Percentiles rank a stretch among this genome's conserved stretches.
These are phyloP conservation scores for Hypoxylon sp. DNA, from an alignment of 2,329 filamentous ascomycete species.

Conservation along the genomic window DNA sequence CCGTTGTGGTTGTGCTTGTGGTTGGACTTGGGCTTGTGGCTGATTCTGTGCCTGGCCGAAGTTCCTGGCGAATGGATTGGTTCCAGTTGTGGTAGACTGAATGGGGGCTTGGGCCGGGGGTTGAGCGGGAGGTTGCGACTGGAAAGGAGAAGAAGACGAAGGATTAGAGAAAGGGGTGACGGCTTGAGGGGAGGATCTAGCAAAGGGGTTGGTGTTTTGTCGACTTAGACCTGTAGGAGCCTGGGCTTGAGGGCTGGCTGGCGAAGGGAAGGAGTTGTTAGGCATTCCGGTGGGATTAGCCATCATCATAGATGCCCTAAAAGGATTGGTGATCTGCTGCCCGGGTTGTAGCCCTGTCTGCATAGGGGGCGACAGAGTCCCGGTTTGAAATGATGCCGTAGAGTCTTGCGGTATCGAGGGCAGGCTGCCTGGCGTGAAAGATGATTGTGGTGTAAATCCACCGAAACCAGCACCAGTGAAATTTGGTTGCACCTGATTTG, in stretches of 20 bases:
- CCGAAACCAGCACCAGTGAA: conserved; percentile 84
- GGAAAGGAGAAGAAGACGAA: conserved; percentile 60
- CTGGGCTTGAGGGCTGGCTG: conserved; percentile 57
- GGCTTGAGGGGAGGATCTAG: conserved; percentile 70
- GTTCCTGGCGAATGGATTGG: conserved; percentile 70
- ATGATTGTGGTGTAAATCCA: conserved; percentile 78
- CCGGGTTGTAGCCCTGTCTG: conserved; percentile 61
- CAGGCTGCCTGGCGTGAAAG: conserved; percentile 67
- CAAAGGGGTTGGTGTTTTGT: conserved; percentile 89
- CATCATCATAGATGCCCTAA: conserved; percentile 89
- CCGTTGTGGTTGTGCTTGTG: conserved; percentile 56
- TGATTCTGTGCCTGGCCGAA: conserved; percentile 54
- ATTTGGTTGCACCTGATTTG: conserved; percentile 61
- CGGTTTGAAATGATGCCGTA: conserved; percentile 64
- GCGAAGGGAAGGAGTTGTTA: conserved; percentile 56
- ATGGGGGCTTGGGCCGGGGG: conserved; percentile 58
- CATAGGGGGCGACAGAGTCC: conserved; percentile 57
- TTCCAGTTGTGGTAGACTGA: conserved; percentile 66
- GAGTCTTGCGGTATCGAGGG: conserved; percentile 71
- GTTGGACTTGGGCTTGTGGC: conserved; percentile 52
- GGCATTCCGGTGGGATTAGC: conserved; percentile 65
- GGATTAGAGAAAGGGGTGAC: conserved; percentile 55
- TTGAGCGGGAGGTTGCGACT: conserved; percentile 56
- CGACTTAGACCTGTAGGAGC: conserved; percentile 57
- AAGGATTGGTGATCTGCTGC: conserved; percentile 85